Evolutionary conservation across 2,329 filamentous ascomycete species (phyloP), one percentile per base, ranked within the genome.

Genomic region (Penicillium sp.): DNA sequence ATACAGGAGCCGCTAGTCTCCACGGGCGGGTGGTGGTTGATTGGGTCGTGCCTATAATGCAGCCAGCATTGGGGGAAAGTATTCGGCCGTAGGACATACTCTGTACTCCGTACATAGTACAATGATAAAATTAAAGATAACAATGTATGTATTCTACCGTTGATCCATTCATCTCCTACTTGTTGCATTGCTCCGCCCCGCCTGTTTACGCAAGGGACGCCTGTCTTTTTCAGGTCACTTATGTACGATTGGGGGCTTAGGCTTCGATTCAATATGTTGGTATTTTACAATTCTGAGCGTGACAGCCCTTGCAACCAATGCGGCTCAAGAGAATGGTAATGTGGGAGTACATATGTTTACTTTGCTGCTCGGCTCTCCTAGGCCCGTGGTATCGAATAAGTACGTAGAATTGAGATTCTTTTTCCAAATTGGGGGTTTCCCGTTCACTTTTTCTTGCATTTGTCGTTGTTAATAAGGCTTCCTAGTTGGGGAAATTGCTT

Each of bases 131-230:
- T 26, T 19, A 19, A n/a, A 6, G 4, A 36, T 19, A 39, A 32
- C 13, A 35, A 29, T 36, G 50, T 19, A 40, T 26, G 43, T 34
- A 41, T 34, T 32, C 43, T 16, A 27, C 27, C 42, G 45, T 53
- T 51, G 42, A 51, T 51, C 47, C 26, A 27, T 18, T 32, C 45
- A 13, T 34, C 30, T 10, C 18, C 27, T 40, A 13, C 26, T 23
- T 50, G 51, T 46, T 51, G 41, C 39, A 27, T 35, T 50, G 36
- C 47, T 55, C 30, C 16, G 23, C 39, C 51, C 51, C 51, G 36
- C 46, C 29, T 13, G 18, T 6, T 26, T 39, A 51, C 52, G 55
- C 55, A 57, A 57, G 55, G 55, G 52, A 39, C 35, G 27, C 38
- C 26, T 57, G 27, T 30, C n/a, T 39, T 47, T n/a, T 32, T 18